Percentiles rank a stretch among this genome's conserved stretches.
phyloP scores from a whole-genome alignment of 192 early-diverging fungal genomes.

The Diversispora epigaea region DNA sequence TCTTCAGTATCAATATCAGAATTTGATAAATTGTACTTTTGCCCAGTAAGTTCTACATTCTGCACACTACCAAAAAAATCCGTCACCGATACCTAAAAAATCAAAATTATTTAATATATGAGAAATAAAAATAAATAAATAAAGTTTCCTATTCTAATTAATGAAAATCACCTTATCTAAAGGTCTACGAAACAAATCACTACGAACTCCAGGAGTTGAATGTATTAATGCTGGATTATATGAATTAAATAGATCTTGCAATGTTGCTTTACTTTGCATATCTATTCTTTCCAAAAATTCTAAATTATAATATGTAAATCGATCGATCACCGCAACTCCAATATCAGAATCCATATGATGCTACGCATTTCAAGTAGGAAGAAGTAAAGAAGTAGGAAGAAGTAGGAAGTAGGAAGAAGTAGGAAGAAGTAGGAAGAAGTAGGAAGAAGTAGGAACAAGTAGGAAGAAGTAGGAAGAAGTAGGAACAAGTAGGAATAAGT shows the following conservation, averaged over 20 bases:
- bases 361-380: constrained; percentile 28
- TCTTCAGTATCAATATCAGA: not conserved
- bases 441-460: too few species aligned
- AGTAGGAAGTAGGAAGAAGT: too few species aligned
- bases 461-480: too few species aligned
- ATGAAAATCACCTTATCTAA: constrained; percentile 66
- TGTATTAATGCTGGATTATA: constrained; percentile 74
- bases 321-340: constrained; percentile 96
- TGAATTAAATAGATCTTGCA: constrained; percentile 77
- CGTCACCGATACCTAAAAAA: constrained; percentile 66
- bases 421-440: too few species aligned
- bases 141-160: not conserved
- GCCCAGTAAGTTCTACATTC: constrained; percentile 77
- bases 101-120: not conserved
- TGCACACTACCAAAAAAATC: constrained; percentile 98
- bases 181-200: constrained; percentile 78
- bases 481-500: too few species aligned
- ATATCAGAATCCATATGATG: constrained; percentile 89
- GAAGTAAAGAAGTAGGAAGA: too few species aligned
- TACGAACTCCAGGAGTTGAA: constrained; percentile 83
- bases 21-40: constrained; percentile 37
- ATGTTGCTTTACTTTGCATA: constrained; percentile 71
- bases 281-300: constrained; percentile 88
- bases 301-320: constrained; percentile 95
- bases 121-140: not conserved